Percentiles rank a stretch among this genome's conserved stretches.
Conservation (phyloP, 345 rosid genomes). For the Streptanthus diversifolius region DNA sequence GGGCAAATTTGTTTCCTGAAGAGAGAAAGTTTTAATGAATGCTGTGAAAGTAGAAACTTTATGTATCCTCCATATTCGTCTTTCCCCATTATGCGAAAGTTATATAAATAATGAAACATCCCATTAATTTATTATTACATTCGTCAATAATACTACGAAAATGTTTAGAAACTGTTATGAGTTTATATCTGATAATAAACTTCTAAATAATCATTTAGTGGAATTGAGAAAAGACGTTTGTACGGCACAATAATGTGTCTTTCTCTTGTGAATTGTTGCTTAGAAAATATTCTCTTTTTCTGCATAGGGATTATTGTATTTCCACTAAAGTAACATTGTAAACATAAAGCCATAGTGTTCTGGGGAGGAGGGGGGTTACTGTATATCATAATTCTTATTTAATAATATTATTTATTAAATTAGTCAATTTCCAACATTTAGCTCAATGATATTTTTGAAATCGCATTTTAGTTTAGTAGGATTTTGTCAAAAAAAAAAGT, state of each 20-base stretch:
- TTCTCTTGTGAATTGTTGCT: neutral
- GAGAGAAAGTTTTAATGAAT: neutral
- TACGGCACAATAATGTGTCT: constrained; percentile 16
- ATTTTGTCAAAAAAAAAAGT: no score
- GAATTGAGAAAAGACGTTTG: constrained; percentile 13
- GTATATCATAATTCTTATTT: neutral
- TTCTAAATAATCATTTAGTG: neutral
- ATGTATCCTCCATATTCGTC: constrained; percentile 6
- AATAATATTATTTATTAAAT: neutral
- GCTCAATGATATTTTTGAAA: neutral
- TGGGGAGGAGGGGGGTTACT: neutral
- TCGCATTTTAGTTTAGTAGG: neutral
- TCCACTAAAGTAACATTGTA: neutral
- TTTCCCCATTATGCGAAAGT: neutral
- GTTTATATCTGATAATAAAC: neutral
- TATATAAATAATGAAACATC: neutral
- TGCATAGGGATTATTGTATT: neutral
- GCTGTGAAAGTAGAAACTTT: neutral
- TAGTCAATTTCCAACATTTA: neutral
- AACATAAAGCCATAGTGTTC: neutral
- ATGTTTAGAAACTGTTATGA: neutral
- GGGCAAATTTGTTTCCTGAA: neutral
- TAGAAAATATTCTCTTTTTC: neutral
- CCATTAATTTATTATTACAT: neutral
- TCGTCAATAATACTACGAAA: neutral